These are phyloP conservation scores for Agapanthus africanus DNA, from an alignment of 106 monocot genomes.

Conservation along the genomic window DNA sequence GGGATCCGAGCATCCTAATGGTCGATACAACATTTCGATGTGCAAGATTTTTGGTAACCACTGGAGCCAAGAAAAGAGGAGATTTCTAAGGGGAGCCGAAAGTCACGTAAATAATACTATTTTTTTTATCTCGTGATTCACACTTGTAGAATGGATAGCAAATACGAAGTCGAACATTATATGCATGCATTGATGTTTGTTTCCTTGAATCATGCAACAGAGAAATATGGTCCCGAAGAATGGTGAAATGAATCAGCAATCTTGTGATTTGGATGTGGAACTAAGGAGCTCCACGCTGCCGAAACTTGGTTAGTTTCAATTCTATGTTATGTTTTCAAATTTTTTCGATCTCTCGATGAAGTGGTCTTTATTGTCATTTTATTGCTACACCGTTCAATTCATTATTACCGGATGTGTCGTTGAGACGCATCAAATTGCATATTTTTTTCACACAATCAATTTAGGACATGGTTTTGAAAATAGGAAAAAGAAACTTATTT, in stretches of 20 bases:
- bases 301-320: slow-evolving; percentile 13
- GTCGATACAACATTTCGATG: slow-evolving; percentile 70
- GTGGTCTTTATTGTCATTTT: background rate
- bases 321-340: no score
- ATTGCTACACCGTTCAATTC: background rate
- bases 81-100: slow-evolving; percentile 30
- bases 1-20: slow-evolving; percentile 76
- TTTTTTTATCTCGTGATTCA: background rate
- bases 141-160: no score
- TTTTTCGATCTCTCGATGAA: no score
- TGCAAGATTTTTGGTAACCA: slow-evolving; percentile 71
- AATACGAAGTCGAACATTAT: no score
- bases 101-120: slow-evolving; percentile 26
- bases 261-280: slow-evolving; percentile 27
- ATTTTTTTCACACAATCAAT: no score
- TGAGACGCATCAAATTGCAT: no score
- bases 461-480: no score
- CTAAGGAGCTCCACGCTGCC: slow-evolving; percentile 21
- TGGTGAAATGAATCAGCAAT: slow-evolving; percentile 22
- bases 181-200: no score
- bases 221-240: slow-evolving; percentile 23
- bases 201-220: slow-evolving; percentile 28
- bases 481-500: no score
- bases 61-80: slow-evolving; percentile 67
- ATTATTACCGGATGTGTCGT: no score